Base-by-base conservation (phyloP, 352 stramenopile genomes). In the Pythium phragmiticola region DNA sequence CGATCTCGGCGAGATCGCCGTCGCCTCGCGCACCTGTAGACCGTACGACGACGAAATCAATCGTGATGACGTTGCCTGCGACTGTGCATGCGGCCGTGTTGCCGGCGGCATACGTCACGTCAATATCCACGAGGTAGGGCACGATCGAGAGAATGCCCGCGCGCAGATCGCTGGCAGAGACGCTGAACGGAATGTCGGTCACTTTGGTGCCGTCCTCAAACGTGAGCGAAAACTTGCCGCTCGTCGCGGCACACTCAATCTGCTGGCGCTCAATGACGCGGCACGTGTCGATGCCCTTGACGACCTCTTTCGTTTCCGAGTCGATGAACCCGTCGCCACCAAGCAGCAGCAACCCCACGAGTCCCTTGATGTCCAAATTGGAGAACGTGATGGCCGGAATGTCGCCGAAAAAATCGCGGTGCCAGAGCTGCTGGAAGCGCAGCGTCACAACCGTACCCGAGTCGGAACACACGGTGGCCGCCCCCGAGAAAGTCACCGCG, bases 261-360 rank as follows among this genome's bases (percentile, higher is more conserved):
- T 76, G 65, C 56, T 93, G 84, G 36, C 76, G 57, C 60, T 93
- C 84, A 17, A 82, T 34, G 8, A 83, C 53, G n/a, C 83, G 72
- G 21, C 84, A 91, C 8, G 82, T 84, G 63, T 92, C 84, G 14
- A 90, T 66, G 7, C 84, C 84, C 43, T 89, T 92, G 28, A 88
- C 46, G 16, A 90, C 52, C 59, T 92, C 84, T 49, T 85, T 90
- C 5, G 75, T 74, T 53, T 89, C 78, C 0, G 57, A 55, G 61
- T 92, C 84, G 23, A 92, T 76, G 37, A 90, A 89, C 5, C 80
- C 80, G 43, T 84, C 74, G 2, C 30, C 57, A 9, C 65, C 76
- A 14, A 73, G 73, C 17, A 88, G 67, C 13, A 78, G 77, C 12
- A 90, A 55, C 0, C 52, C 57, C 13, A 80, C 63, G n/a, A 86